Evolutionary conservation across 164 flowering plant species (phyloP).

Genomic region (Vitis rotundifolia): DNA sequence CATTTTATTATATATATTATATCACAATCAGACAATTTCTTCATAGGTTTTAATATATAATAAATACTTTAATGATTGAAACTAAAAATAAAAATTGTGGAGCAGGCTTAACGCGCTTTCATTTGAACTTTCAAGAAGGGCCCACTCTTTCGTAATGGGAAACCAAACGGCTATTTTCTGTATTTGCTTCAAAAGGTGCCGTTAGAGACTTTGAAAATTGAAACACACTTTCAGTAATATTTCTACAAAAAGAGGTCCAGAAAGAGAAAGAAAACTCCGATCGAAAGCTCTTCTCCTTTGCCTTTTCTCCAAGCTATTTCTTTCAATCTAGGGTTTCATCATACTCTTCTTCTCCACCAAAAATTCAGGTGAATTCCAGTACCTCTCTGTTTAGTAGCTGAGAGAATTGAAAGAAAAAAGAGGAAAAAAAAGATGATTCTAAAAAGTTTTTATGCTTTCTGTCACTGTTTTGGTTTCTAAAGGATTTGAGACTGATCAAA

Average conservation of each 20-base stretch:
- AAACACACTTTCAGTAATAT: background rate
- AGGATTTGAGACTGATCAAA: too few relatives aligned
- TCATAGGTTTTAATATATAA: too few relatives aligned
- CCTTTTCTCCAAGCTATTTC: background rate
- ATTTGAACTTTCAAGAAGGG: conserved; percentile 3
- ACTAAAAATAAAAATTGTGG: too few relatives aligned
- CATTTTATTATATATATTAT: too few relatives aligned
- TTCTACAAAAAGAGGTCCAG: background rate
- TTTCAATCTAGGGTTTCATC: background rate
- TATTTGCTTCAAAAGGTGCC: conserved; percentile 1
- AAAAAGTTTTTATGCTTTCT: background rate
- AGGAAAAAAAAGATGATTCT: background rate
- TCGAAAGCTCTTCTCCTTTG: background rate
- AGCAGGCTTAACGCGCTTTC: background rate
- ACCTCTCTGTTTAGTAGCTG: background rate
- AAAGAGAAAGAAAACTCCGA: background rate
- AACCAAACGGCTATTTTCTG: background rate
- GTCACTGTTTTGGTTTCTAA: too few relatives aligned
- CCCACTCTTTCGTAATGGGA: background rate
- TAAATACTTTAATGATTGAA: too few relatives aligned
- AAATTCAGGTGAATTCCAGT: background rate
- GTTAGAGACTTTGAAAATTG: background rate
- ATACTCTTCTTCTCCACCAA: background rate
- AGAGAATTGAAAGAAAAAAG: too few relatives aligned
- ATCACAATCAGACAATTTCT: too few relatives aligned